A percentile compares a stretch with the other conserved stretches of the same genome.
Evolutionary conservation across 306 rosid species (phyloP).

Genomic region (Luffa aegyptiaca): DNA sequence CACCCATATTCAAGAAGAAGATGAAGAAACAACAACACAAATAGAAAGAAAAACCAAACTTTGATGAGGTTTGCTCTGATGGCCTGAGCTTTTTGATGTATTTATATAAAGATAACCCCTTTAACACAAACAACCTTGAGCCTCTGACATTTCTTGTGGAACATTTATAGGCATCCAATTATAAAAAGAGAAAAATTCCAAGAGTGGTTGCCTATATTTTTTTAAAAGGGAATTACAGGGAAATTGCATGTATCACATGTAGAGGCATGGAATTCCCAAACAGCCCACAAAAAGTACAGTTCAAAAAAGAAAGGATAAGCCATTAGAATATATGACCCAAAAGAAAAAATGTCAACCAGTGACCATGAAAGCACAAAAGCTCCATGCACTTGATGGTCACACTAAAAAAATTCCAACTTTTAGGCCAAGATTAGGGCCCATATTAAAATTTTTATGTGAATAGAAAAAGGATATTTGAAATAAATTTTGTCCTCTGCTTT

Average conservation of each 20-base stretch:
- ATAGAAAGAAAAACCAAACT: neutral
- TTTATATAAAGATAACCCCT: neutral
- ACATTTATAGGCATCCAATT: conserved; percentile 1
- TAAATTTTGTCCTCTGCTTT: neutral
- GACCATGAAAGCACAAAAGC: neutral
- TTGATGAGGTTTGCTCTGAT: neutral
- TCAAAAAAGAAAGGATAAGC: neutral
- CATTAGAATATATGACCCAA: neutral
- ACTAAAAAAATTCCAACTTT: neutral
- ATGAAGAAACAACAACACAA: conserved; percentile 13
- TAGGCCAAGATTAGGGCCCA: neutral
- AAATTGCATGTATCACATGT: neutral
- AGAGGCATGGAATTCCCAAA: neutral
- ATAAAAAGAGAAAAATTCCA: neutral
- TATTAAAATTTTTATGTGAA: neutral
- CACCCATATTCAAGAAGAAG: conserved; percentile 15
- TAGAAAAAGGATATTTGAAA: neutral
- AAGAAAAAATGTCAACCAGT: neutral
- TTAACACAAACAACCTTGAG: neutral
- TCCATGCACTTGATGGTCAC: neutral
- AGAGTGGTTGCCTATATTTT: neutral
- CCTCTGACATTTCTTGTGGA: neutral
- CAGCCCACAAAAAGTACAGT: neutral
- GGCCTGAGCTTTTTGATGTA: neutral
- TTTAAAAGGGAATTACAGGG: neutral